phyloP scores from a whole-genome alignment of 441 rosid species.

The Euphorbia celastroides region DNA sequence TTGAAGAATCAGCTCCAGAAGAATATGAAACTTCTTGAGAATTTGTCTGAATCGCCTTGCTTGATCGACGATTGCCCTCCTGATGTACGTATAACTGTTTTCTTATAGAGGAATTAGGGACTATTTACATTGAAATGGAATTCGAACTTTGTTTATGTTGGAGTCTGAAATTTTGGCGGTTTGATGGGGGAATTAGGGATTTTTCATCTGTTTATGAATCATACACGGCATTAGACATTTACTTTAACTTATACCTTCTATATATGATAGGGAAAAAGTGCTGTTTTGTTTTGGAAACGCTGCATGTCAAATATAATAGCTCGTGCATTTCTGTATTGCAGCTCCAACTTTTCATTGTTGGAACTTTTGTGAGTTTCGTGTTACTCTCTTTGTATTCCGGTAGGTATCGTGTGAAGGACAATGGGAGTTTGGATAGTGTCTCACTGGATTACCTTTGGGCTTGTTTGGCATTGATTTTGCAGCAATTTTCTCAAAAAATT shows the following conservation, averaged over 20 bases:
- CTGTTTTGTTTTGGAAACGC: neutral
- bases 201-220: neutral
- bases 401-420: neutral
- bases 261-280: neutral
- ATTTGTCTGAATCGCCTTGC: constrained; percentile 65
- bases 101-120: neutral
- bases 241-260: neutral
- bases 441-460: neutral
- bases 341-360: neutral
- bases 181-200: neutral
- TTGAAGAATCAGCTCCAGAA: constrained; percentile 55
- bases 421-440: neutral
- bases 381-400: neutral
- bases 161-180: neutral
- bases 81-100: constrained; percentile 41
- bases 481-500: too few relatives aligned
- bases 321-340: neutral
- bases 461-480: too few relatives aligned
- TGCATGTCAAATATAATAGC: neutral
- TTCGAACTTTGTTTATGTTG: neutral
- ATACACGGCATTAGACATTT: neutral
- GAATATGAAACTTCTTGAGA: constrained; percentile 67
- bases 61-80: constrained; percentile 65
- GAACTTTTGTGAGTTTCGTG: neutral
- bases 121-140: neutral